A percentile compares a stretch with the other conserved stretches of the same genome.
phyloP scores from a whole-genome alignment of 129 eudicot genomes.

The Glebionis coronaria region DNA sequence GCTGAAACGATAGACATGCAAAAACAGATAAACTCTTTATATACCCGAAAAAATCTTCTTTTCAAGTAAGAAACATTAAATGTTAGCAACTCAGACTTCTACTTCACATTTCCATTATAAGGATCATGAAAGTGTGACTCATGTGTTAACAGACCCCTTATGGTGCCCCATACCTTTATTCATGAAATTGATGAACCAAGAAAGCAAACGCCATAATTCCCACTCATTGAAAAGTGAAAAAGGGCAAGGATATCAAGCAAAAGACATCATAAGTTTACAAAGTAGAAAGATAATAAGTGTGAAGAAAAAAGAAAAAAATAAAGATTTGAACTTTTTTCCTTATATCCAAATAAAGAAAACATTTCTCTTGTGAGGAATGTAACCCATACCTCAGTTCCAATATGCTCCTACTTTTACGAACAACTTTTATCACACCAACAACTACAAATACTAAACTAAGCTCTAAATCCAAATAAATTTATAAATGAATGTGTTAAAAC shows the following conservation, averaged over 20 bases:
- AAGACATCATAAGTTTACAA: conserved; percentile 21
- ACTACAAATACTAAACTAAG: background rate
- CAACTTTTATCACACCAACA: conserved; percentile 14
- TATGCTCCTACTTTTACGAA: conserved; percentile 27
- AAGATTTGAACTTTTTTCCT: conserved; percentile 21
- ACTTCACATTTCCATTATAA: conserved; percentile 30
- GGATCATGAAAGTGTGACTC: conserved; percentile 33
- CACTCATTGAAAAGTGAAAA: conserved; percentile 29
- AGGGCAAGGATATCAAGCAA: too few relatives aligned
- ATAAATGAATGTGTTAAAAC: conserved; percentile 12
- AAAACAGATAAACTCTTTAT: conserved; percentile 3
- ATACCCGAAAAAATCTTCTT: conserved; percentile 3
- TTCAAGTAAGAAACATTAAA: conserved; percentile 19
- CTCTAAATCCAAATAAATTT: conserved; percentile 9
- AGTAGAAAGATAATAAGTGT: conserved; percentile 26
- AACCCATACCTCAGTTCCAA: conserved; percentile 36
- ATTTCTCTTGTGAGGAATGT: conserved; percentile 20
- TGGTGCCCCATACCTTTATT: conserved; percentile 37
- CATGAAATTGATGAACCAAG: conserved; percentile 15
- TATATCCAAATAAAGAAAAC: conserved; percentile 10
- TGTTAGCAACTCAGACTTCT: conserved; percentile 15
- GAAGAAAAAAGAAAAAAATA: conserved; percentile 5
- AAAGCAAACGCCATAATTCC: background rate
- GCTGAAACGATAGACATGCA: conserved; percentile 27
- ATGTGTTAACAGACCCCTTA: conserved; percentile 25